Base-by-base conservation (phyloP, 148 eudicot genomes). In the Diospyros lotus region DNA sequence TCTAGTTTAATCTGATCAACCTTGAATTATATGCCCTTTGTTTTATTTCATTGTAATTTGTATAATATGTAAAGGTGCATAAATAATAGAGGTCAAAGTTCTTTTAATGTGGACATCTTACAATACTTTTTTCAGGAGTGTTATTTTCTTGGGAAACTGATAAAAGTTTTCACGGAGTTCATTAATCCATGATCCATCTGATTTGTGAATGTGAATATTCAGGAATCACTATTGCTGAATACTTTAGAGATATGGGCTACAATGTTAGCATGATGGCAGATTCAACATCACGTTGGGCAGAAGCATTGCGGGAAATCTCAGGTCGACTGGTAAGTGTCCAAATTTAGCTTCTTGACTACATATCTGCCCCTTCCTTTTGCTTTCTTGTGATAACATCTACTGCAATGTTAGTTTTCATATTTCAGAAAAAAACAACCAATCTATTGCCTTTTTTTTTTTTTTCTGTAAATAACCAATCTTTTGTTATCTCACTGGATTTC, bases 251-350 rank as follows among this genome's bases (percentile, higher is more conserved):
- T 77, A 95, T 95, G 99, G 97, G 99, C n/a, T 89, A 95, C 96
- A 95, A 95, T 79, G 99, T 95, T 53, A 95, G 99, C 87, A 95
- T 95, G 99, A 95, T 95, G 99, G 99, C 99, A 68, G 99, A 95
- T 78, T 95, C 99, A 75, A 95, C 99, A 58, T 95, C 99, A 58
- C 94, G 99, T 53, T 92, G 99, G 99, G 99, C 99, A 76, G 99
- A 95, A 84, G 99, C 99, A 78, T 82, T 95, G 84, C 96, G 97
- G 87, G 99, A 95, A 88, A 95, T 95, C 82, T 95, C 99, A 17
- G 99, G 99, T 82, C 96, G 99, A 78, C 73, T 95, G 97, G 99
- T 95, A 74, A 77, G 82, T 75, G 52, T 48, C 72, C 65, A 3
- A 17, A 45, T 66, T 76, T 68, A 8, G 52, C 42, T 65, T 9